Conservation (phyloP, 495 filamentous ascomycete genomes). For the Margaritispora aquatica region DNA sequence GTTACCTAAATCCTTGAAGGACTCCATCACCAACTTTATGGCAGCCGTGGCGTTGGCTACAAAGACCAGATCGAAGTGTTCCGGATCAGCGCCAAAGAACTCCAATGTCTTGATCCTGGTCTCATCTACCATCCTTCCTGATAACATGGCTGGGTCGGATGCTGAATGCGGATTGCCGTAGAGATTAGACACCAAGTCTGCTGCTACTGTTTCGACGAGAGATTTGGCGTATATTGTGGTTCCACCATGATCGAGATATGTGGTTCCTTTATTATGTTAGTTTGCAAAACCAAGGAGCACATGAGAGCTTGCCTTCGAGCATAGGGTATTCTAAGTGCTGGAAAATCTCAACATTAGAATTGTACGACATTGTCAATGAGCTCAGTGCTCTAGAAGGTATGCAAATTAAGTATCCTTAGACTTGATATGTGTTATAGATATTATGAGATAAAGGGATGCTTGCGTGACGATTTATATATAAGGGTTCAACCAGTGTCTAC, state of each 20-base stretch:
- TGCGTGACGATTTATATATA: too few relatives aligned
- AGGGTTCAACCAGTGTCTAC: too few relatives aligned
- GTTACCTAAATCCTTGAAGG: conserved; percentile 50
- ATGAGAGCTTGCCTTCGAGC: conserved; percentile 54
- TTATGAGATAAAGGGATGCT: too few relatives aligned
- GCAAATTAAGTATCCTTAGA: too few relatives aligned
- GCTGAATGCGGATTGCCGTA: conserved; percentile 87
- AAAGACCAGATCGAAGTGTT: conserved; percentile 80
- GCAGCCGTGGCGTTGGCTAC: conserved; percentile 87
- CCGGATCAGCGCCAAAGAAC: conserved; percentile 79
- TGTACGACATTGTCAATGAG: conserved; percentile 45
- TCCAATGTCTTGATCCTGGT: conserved; percentile 61
- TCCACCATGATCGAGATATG: conserved; percentile 90
- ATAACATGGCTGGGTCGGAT: conserved; percentile 68
- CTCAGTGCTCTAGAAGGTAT: too few relatives aligned
- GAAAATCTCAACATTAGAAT: conserved; percentile 57
- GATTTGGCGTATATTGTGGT: conserved; percentile 78
- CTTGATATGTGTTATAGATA: too few relatives aligned
- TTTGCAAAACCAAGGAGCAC: not conserved
- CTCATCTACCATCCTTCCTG: conserved; percentile 66
- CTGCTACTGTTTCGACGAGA: conserved; percentile 66
- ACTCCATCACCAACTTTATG: conserved; percentile 76
- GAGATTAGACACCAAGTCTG: conserved; percentile 48
- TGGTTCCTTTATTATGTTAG: conserved; percentile 42
- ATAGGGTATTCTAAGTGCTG: conserved; percentile 72